These are phyloP conservation scores for Kwoniella mangroviensis DNA, from an alignment of 768 basidiomycete species.

Conservation along the genomic window DNA sequence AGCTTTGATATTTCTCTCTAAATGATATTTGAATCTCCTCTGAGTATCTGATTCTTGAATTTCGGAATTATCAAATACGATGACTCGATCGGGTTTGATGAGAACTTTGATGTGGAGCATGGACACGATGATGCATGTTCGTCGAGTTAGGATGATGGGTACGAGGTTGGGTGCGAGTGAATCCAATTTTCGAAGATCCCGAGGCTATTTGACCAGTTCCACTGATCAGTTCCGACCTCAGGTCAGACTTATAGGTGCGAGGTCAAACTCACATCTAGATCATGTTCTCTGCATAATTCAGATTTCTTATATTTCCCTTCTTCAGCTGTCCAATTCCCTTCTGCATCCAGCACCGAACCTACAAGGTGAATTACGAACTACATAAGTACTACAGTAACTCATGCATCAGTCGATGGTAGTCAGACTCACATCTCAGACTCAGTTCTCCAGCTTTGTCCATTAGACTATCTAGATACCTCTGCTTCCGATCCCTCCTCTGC, in stretches of 20 bases:
- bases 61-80: constrained; percentile 85
- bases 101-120: constrained; percentile 93
- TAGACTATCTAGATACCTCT: constrained; percentile 53
- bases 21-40: constrained; percentile 47
- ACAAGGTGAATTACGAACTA: neutral
- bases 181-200: constrained; percentile 96
- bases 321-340: constrained; percentile 64
- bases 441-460: constrained; percentile 75
- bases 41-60: constrained; percentile 42
- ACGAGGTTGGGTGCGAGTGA: constrained; percentile 91
- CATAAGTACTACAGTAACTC: constrained; percentile 23
- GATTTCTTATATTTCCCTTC: constrained; percentile 73
- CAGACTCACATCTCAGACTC: constrained; percentile 80
- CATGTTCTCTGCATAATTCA: constrained; percentile 83
- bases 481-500: constrained; percentile 42
- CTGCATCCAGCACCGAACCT: constrained; percentile 84
- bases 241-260: constrained; percentile 4
- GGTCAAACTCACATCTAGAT: constrained; percentile 74
- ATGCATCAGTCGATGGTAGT: constrained; percentile 2
- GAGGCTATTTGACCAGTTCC: constrained; percentile 65
- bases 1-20: constrained; percentile 49
- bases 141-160: constrained; percentile 87
- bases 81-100: constrained; percentile 87
- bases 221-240: neutral
- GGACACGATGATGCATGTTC: constrained; percentile 88